Evolutionary conservation across 1,284 basidiomycete genomes (phyloP), one percentile per base, ranked within the genome.

Genomic region (Prillingera fragicola): DNA sequence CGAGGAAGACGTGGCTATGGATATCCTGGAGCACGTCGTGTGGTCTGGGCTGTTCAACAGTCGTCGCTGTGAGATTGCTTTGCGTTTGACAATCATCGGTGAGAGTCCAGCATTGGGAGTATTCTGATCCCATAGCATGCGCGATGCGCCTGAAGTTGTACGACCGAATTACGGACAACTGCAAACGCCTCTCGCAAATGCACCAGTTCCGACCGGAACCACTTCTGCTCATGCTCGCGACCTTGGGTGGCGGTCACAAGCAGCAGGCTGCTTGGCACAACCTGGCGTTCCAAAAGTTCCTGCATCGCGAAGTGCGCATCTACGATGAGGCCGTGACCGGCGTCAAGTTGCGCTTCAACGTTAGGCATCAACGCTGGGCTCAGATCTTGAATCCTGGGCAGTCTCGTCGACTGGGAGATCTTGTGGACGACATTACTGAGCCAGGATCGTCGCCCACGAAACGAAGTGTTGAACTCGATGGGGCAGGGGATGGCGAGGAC

Each of bases 1-100:
- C 74, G 80, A 49, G 75, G 77, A 80, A 54, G 81, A 83, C 7
- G 68, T 79, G 7, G 88, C 84, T 0, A 79, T 85, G 36, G 87
- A 92, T 57, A 77, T 91, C 1, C 74, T 94, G 2, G 77, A 82
- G 10, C 90, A 94, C 60, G 76, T 91, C 29, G 71, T 83, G 8
- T 74, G 80, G 45, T 89, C 88, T 0, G 85, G 83, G 48, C 80
- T 84, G 1, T 91, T 87, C 70, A 79, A 83, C 58, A 75, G 75
- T 25, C 77, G 76, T 28, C 74, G 77, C 26, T 74, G 75, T 21
- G 85, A 88, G 59, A 79, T 84, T 43, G 78, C 80, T 0, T 78
- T 90, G 25, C 78, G 86, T 5, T 64, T 87, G 9, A 80, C 84
- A 1, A 71, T 85, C 8, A 80, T 85, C 23, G 78, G 86, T 89